Evolutionary conservation across 2,329 filamentous ascomycete species (phyloP).

Genomic region (Neofusicoccum sp.): DNA sequence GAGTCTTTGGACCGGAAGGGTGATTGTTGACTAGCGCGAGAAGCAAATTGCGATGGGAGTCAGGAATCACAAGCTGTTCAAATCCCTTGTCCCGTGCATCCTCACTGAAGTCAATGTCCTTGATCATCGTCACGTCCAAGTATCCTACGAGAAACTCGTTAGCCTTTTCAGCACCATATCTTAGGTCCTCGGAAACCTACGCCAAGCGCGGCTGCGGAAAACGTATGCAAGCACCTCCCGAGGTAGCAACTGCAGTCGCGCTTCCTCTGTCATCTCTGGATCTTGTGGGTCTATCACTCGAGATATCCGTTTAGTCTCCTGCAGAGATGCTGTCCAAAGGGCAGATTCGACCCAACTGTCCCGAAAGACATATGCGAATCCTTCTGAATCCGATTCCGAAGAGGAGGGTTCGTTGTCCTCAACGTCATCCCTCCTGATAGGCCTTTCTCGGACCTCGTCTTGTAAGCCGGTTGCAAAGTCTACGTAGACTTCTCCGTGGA

Average conservation of each 20-base stretch:
- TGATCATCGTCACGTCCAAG: slow-evolving; percentile 20
- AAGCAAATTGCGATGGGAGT: slow-evolving; percentile 35
- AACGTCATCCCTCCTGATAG: too few species aligned
- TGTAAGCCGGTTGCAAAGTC: slow-evolving; percentile 19
- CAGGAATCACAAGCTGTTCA: slow-evolving; percentile 31
- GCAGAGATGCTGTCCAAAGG: not conserved
- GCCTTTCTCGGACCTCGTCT: not conserved
- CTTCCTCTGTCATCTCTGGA: not conserved
- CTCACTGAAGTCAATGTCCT: slow-evolving; percentile 18
- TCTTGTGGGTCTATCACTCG: not conserved
- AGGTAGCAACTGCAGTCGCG: slow-evolving; percentile 17
- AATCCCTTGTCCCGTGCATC: slow-evolving; percentile 16
- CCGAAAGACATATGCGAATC: not conserved
- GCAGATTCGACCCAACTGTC: not conserved
- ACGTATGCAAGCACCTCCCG: slow-evolving; percentile 19
- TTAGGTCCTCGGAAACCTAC: not conserved
- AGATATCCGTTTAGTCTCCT: not conserved
- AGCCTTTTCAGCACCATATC: not conserved
- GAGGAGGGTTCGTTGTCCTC: not conserved
- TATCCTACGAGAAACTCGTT: not conserved
- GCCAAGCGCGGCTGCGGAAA: slow-evolving; percentile 22
- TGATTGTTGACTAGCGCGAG: slow-evolving; percentile 34
- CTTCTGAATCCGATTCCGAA: not conserved
- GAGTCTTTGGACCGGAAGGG: slow-evolving; percentile 12
- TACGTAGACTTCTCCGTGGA: slow-evolving; percentile 24